phyloP scores from a whole-genome alignment of 169 alveolate species.

The Eimeria acervulina region DNA sequence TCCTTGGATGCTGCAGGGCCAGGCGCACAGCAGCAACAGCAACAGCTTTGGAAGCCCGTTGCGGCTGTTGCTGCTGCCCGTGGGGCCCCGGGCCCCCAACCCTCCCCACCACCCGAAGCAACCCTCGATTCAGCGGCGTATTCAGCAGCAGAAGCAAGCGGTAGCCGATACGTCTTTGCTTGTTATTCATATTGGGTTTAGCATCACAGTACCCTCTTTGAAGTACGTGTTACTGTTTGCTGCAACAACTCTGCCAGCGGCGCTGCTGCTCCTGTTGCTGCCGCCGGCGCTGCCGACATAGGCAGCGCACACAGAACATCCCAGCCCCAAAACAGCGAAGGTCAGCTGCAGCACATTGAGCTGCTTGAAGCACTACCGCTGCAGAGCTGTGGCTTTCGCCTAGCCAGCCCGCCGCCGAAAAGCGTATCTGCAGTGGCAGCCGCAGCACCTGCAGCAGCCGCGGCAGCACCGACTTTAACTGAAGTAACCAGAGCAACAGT shows the following conservation, averaged over 20 bases:
- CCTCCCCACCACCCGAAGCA: conserved; percentile 14
- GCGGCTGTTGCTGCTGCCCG: conserved; percentile 26
- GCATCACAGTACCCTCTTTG: background rate
- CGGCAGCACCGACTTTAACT: background rate
- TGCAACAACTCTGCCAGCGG: background rate
- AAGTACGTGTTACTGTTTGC: background rate
- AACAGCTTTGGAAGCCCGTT: background rate
- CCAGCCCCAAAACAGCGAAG: background rate
- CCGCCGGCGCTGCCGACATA: conserved; percentile 57
- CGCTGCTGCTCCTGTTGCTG: background rate
- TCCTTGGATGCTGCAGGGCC: background rate
- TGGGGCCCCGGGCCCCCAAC: conserved; percentile 60
- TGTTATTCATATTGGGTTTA: background rate
- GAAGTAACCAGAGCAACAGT: background rate
- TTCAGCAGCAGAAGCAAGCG: background rate
- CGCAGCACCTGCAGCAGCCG: conserved; percentile 18
- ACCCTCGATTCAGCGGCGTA: conserved; percentile 21
- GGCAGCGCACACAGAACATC: background rate
- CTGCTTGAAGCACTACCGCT: background rate
- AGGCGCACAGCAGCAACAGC: background rate
- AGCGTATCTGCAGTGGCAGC: background rate
- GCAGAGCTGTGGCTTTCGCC: background rate
- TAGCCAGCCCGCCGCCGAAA: background rate
- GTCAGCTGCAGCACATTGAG: background rate
- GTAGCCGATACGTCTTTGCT: background rate